These are phyloP conservation scores for Gracilaria gracilis DNA, from an alignment of 23 red algal species.

Conservation along the genomic window DNA sequence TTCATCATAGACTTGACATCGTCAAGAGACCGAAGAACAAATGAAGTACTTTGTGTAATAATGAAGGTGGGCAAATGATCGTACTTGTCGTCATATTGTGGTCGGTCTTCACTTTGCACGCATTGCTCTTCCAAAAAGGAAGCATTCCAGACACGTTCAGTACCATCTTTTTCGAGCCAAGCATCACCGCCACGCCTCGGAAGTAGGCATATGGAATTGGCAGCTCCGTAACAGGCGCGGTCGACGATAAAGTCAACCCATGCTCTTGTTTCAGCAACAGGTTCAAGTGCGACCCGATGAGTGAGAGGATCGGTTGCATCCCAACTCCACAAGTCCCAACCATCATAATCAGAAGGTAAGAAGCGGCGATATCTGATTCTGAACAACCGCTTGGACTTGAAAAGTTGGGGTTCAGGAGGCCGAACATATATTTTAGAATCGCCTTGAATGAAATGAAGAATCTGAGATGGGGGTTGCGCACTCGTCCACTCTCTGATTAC, in stretches of 20 bases:
- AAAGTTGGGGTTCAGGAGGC: neutral
- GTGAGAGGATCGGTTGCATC: constrained; percentile 38
- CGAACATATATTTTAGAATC: constrained; percentile 12
- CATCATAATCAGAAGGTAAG: constrained; percentile 32
- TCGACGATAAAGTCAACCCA: constrained; percentile 69
- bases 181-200: constrained; percentile 34
- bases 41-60: constrained; percentile 22
- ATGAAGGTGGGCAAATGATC: constrained; percentile 37
- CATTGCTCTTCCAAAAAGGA: neutral
- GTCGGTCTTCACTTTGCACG: neutral
- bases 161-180: constrained; percentile 54
- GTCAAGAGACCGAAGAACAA: constrained; percentile 31
- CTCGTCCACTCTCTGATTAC: constrained; percentile 49
- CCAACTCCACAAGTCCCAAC: constrained; percentile 71
- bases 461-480: neutral
- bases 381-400: constrained; percentile 11
- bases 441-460: constrained; percentile 62
- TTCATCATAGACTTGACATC: constrained; percentile 40
- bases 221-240: constrained; percentile 47
- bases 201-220: constrained; percentile 24
- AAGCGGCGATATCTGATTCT: constrained; percentile 49
- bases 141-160: constrained; percentile 43
- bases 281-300: constrained; percentile 10
- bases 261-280: constrained; percentile 9
- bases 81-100: neutral